Evolutionary conservation across 2,329 filamentous ascomycete species (phyloP).

Genomic region (Colletotrichum nymphaeae): DNA sequence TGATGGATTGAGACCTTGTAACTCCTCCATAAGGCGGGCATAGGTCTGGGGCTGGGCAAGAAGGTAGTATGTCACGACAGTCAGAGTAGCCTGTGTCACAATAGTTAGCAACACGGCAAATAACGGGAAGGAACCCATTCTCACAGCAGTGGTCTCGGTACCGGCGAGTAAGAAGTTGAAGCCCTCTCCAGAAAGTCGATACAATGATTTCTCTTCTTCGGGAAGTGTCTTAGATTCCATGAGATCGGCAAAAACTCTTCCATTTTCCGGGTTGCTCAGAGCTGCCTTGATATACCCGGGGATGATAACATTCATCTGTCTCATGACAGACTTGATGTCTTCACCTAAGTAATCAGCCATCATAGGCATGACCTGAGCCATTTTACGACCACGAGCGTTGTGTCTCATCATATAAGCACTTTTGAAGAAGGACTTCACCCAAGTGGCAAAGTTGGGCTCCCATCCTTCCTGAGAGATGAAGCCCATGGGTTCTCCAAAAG

Average conservation of each 20-base stretch:
- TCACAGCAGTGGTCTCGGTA: conserved; percentile 58
- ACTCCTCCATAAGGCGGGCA: conserved; percentile 41
- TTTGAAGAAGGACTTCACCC: conserved; percentile 46
- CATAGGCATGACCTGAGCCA: conserved; percentile 39
- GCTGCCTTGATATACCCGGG: conserved; percentile 40
- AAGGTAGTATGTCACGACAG: conserved; percentile 44
- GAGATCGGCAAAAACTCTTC: conserved; percentile 43
- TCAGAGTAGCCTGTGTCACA: conserved; percentile 39
- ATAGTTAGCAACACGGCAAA: neutral
- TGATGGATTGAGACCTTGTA: conserved; percentile 40
- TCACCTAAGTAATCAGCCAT: conserved; percentile 40
- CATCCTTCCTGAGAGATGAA: conserved; percentile 45
- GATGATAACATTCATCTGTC: conserved; percentile 41
- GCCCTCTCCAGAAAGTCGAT: conserved; percentile 29
- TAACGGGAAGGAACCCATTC: neutral
- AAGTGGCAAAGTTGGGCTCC: conserved; percentile 48
- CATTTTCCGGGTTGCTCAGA: conserved; percentile 39
- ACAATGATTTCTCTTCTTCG: conserved; percentile 31
- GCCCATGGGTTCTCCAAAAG: conserved; percentile 48
- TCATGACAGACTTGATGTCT: conserved; percentile 41
- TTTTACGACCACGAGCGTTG: conserved; percentile 42
- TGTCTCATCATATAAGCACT: conserved; percentile 48
- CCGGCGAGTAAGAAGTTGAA: conserved; percentile 62
- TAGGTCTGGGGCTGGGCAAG: conserved; percentile 40
- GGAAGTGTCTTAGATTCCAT: conserved; percentile 38